These are phyloP conservation scores for Xerocomellus amylosporus DNA, from an alignment of 768 basidiomycete species.

Conservation along the genomic window DNA sequence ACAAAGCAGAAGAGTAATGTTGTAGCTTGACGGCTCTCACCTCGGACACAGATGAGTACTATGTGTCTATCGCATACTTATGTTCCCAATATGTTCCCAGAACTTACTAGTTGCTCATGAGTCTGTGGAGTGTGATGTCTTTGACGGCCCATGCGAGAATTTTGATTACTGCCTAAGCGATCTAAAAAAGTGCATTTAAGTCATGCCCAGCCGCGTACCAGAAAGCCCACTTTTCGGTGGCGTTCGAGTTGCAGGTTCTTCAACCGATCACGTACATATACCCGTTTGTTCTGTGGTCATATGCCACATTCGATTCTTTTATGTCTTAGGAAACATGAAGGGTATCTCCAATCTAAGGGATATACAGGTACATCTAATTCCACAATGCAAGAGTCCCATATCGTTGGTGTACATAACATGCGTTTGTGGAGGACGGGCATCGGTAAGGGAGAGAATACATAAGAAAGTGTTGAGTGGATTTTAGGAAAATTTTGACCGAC, in stretches of 20 bases:
- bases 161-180: too few species aligned
- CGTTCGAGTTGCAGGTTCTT: background rate
- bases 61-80: too few species aligned
- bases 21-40: too few species aligned
- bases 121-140: too few species aligned
- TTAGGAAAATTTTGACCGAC: slow-evolving; percentile 34
- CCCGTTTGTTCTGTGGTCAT: background rate
- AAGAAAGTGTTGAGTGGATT: background rate
- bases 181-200: background rate
- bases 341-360: slow-evolving; percentile 24
- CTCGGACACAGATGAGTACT: too few species aligned
- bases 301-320: background rate
- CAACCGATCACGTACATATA: slow-evolving; percentile 16
- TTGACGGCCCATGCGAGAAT: too few species aligned
- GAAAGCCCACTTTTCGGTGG: too few species aligned
- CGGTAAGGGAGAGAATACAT: background rate
- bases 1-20: too few species aligned
- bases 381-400: slow-evolving; percentile 13
- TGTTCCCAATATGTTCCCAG: too few species aligned
- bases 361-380: slow-evolving; percentile 21
- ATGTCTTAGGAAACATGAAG: slow-evolving; percentile 5
- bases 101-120: too few species aligned
- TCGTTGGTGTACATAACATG: slow-evolving; percentile 5
- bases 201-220: too few species aligned
- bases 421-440: background rate